Base-by-base conservation (phyloP, 2,329 filamentous ascomycete genomes). In the Colletotrichum sansevieriae region DNA sequence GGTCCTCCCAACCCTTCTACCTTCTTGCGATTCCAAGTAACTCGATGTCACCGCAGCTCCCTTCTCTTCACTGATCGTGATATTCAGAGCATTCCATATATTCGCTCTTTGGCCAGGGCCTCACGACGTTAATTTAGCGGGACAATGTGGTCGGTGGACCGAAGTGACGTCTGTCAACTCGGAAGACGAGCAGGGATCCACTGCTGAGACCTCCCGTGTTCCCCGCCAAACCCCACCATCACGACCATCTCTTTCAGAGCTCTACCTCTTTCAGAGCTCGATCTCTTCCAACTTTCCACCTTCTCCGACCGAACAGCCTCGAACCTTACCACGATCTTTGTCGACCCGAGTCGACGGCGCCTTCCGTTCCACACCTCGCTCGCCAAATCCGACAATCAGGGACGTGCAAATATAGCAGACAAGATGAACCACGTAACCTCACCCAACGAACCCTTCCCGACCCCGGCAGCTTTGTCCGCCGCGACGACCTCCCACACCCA, bases 401-500 rank as follows among this genome's bases (percentile, higher is more conserved):
- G 18, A 5, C 35, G 18, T 13, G 56, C 29, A 60, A 70, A 18
- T n/a, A 46, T 63, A 43, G 60, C 70, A 41, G 18, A 55, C 63
- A 71, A 35, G 51, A 82, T 82, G 78, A 81, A 80, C 61, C 80
- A 83, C 75, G 74, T 80, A 68, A 76, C 71, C 65, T 77, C 83
- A 46, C 72, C 78, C 46, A 81, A 85, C 75, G 85, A 89, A 74
- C 83, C 84, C n/a, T 90, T 84, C 74, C 87, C 88, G 12, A 82
- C 82, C 52, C 81, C 87, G 7, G 76, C 78, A 75, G 76, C 83
- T 74, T 79, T 88, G 72, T 78, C 82, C 9, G 81, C 82, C 56
- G 86, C 88, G 7, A 91, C 91, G 13, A 82, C 78, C 39, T 81
- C 82, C 22, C 85, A 89, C 78, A 80, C 79, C 3, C 89, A 92